Percentiles rank a stretch among this genome's conserved stretches.
Evolutionary conservation across 768 basidiomycete genomes (phyloP).

Genomic region (Suillus subluteus): DNA sequence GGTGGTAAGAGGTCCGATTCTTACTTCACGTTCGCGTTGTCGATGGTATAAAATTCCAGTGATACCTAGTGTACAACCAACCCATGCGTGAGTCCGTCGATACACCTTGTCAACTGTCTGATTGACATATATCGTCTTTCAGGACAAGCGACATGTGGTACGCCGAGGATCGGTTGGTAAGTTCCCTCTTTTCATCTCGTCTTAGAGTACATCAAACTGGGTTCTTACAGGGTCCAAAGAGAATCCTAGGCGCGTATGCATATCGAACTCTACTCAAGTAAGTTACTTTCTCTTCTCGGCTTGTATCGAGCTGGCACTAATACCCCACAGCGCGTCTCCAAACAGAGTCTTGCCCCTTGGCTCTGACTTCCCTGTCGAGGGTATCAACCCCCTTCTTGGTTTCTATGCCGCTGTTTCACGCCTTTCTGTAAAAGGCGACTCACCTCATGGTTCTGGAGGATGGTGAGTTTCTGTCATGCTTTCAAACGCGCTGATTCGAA

Average conservation of each 20-base stretch:
- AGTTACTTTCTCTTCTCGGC: slow-evolving; percentile 22
- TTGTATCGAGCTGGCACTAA: neutral
- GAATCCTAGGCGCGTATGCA: slow-evolving; percentile 89
- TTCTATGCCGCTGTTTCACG: slow-evolving; percentile 90
- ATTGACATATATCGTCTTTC: slow-evolving; percentile 1
- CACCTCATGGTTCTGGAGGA: slow-evolving; percentile 81
- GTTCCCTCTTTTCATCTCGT: slow-evolving; percentile 13
- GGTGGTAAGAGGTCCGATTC: slow-evolving; percentile 55
- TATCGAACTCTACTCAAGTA: slow-evolving; percentile 80
- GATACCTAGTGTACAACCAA: slow-evolving; percentile 91
- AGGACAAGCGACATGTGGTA: slow-evolving; percentile 93
- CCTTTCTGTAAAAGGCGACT: slow-evolving; percentile 64
- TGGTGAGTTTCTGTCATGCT: slow-evolving; percentile 58
- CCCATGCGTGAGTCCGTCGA: slow-evolving; percentile 68
- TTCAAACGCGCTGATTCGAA: neutral
- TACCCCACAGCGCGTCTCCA: slow-evolving; percentile 47
- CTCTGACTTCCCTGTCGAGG: slow-evolving; percentile 94
- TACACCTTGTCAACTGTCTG: neutral
- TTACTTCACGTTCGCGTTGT: neutral
- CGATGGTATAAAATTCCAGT: slow-evolving; percentile 47
- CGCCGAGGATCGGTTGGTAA: slow-evolving; percentile 78
- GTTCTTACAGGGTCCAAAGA: slow-evolving; percentile 64
- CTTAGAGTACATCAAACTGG: slow-evolving; percentile 3
- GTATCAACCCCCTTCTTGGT: slow-evolving; percentile 84
- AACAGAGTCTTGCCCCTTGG: slow-evolving; percentile 75